These are phyloP conservation scores for Zasmidium citrigriseum DNA, from an alignment of 2,329 filamentous ascomycete species.

Conservation along the genomic window DNA sequence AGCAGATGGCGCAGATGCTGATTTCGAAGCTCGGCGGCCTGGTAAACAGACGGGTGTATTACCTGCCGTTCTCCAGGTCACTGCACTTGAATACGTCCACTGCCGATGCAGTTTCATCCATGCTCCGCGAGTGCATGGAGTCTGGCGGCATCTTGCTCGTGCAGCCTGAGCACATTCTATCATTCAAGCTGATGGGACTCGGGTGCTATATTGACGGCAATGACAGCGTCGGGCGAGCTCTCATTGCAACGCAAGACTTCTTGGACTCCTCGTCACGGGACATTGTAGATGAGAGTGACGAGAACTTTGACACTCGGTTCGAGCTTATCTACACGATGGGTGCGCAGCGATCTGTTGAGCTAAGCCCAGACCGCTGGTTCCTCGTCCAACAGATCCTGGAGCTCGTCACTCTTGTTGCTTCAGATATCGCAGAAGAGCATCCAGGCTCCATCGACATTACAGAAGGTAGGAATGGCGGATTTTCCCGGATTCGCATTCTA, in stretches of 20 bases:
- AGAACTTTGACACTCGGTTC: conserved; percentile 44
- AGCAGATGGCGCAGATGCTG: conserved; percentile 60
- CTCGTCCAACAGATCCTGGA: conserved; percentile 38
- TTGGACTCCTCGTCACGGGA: conserved; percentile 56
- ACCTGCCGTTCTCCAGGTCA: conserved; percentile 61
- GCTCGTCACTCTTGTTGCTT: conserved; percentile 24
- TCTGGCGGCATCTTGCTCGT: conserved; percentile 58
- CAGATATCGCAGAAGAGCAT: conserved; percentile 4
- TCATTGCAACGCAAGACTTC: conserved; percentile 56
- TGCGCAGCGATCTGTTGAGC: conserved; percentile 41
- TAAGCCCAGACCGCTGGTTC: conserved; percentile 44
- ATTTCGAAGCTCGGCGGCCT: conserved; percentile 58
- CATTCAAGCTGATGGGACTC: conserved; percentile 63
- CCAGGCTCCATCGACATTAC: conserved; percentile 22
- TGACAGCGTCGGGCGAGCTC: conserved; percentile 43
- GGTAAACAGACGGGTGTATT: conserved; percentile 54
- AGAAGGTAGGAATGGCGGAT: conserved; percentile 33
- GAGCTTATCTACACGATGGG: conserved; percentile 50
- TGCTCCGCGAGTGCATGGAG: conserved; percentile 46
- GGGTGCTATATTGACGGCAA: conserved; percentile 56
- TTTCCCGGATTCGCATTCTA: conserved; percentile 61
- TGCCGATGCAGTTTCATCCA: conserved; percentile 36
- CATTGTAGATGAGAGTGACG: conserved; percentile 63
- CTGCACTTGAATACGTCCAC: conserved; percentile 39
- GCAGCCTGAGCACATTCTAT: conserved; percentile 65